Evolutionary conservation across 805 yeast genomes (phyloP).

Genomic region (Ogataea philodendri): DNA sequence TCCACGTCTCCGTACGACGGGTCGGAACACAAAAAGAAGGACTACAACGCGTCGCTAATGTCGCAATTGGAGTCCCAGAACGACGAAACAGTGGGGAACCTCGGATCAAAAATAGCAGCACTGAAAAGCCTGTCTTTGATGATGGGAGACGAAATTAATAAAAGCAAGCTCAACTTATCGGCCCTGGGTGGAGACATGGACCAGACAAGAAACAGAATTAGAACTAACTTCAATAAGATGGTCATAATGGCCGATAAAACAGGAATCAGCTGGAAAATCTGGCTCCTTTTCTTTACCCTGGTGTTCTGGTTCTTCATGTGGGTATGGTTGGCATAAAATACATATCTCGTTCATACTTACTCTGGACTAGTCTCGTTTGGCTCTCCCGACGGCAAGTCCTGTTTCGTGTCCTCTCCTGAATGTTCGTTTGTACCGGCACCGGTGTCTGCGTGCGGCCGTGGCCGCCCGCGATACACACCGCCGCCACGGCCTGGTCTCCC

Average conservation of each 20-base stretch:
- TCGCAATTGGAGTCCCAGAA: conserved; percentile 66
- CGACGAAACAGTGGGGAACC: conserved; percentile 54
- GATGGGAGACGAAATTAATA: conserved; percentile 64
- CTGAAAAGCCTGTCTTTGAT: conserved; percentile 53
- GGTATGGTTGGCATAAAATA: conserved; percentile 33
- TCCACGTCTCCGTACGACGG: conserved; percentile 44
- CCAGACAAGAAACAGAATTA: conserved; percentile 40
- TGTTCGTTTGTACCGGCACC: too few relatives aligned
- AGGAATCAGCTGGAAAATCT: conserved; percentile 61
- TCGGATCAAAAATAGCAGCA: conserved; percentile 52
- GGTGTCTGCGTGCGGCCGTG: too few relatives aligned
- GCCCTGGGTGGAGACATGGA: conserved; percentile 33
- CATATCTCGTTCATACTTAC: neutral
- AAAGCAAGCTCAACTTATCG: conserved; percentile 28
- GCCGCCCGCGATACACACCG: too few relatives aligned
- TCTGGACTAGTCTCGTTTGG: conserved; percentile 1
- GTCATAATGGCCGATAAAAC: conserved; percentile 60
- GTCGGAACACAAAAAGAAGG: conserved; percentile 28
- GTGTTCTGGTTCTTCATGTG: conserved; percentile 46
- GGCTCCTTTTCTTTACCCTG: conserved; percentile 50
- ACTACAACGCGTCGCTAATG: conserved; percentile 50
- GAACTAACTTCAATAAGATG: conserved; percentile 55
- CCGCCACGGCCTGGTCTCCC: conserved; percentile 5
- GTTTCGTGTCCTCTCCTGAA: too few relatives aligned
- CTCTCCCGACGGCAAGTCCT: too few relatives aligned